These are phyloP conservation scores for Larix kaempferi DNA, from an alignment of 75 land plant genomes.

Conservation along the genomic window DNA sequence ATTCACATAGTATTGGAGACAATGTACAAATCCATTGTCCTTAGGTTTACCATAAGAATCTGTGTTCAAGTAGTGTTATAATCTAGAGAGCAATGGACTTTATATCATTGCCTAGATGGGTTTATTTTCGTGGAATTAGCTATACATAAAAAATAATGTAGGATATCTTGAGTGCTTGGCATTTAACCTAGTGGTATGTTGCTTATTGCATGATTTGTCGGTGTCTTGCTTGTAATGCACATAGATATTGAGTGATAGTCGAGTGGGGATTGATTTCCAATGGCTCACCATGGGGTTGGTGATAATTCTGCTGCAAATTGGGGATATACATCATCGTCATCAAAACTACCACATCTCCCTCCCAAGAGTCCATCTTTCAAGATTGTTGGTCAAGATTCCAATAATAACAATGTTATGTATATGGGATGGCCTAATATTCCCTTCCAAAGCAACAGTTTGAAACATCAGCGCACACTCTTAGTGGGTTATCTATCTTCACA, in stretches of 20 bases:
- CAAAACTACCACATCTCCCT: constrained; percentile 5
- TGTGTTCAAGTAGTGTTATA: too few relatives aligned
- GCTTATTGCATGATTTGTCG: not conserved
- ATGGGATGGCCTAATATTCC: constrained; percentile 9
- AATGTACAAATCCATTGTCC: too few relatives aligned
- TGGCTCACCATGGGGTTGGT: constrained; percentile 7
- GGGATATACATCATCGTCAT: constrained; percentile 1
- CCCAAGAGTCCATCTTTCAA: constrained; percentile 2
- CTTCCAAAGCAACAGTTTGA: constrained; percentile 1
- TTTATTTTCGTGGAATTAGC: not conserved
- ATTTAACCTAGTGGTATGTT: not conserved
- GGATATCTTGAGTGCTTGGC: not conserved
- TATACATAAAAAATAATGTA: not conserved
- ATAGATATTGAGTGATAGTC: not conserved
- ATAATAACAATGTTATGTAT: constrained; percentile 1
- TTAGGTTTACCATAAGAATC: too few relatives aligned
- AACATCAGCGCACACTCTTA: constrained; percentile 10
- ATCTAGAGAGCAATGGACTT: not conserved
- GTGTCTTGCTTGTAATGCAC: constrained; percentile 6
- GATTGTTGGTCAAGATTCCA: not conserved
- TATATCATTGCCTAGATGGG: not conserved
- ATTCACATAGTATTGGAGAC: too few relatives aligned
- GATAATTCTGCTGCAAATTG: constrained; percentile 7
- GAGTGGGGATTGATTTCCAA: not conserved
- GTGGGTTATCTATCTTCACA: constrained; percentile 9